phyloP scores from a whole-genome alignment of 106 monocot species.

The Gastrodia elata region DNA sequence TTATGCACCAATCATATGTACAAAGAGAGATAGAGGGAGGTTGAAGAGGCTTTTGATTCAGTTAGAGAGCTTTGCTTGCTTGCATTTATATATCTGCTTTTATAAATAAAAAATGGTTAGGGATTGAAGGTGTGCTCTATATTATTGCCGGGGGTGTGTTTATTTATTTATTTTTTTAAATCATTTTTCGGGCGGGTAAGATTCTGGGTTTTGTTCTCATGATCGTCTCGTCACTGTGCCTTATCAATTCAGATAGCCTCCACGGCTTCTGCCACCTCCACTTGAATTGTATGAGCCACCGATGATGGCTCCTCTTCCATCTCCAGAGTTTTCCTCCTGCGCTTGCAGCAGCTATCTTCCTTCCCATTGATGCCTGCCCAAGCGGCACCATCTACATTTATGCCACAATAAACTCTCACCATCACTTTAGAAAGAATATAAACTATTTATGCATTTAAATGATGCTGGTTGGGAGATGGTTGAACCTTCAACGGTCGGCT shows the following conservation, averaged over 20 bases:
- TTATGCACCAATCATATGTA: constrained; percentile 5
- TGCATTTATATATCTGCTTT: constrained; percentile 6
- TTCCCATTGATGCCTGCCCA: constrained; percentile 44
- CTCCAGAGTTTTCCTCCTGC: constrained; percentile 83
- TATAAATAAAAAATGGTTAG: constrained; percentile 14
- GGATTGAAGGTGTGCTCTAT: background rate
- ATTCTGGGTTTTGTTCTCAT: constrained; percentile 53
- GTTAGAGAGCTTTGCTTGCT: constrained; percentile 14
- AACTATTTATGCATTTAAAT: no score
- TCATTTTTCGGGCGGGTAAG: constrained; percentile 14
- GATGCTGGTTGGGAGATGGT: background rate
- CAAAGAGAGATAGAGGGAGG: background rate
- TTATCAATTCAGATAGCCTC: constrained; percentile 76
- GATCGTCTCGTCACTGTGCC: constrained; percentile 76
- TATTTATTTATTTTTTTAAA: background rate
- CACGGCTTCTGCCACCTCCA: constrained; percentile 99
- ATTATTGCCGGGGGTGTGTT: no score
- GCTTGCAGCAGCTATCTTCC: constrained; percentile 53
- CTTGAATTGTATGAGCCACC: constrained; percentile 92
- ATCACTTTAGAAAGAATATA: no score
- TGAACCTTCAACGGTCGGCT: constrained; percentile 51
- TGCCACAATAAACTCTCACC: no score
- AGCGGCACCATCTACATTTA: constrained; percentile 64
- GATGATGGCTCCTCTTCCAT: constrained; percentile 97
- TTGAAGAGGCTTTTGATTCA: constrained; percentile 13